phyloP scores from a whole-genome alignment of 2,329 filamentous ascomycete species.

The Penicillium sp. region DNA sequence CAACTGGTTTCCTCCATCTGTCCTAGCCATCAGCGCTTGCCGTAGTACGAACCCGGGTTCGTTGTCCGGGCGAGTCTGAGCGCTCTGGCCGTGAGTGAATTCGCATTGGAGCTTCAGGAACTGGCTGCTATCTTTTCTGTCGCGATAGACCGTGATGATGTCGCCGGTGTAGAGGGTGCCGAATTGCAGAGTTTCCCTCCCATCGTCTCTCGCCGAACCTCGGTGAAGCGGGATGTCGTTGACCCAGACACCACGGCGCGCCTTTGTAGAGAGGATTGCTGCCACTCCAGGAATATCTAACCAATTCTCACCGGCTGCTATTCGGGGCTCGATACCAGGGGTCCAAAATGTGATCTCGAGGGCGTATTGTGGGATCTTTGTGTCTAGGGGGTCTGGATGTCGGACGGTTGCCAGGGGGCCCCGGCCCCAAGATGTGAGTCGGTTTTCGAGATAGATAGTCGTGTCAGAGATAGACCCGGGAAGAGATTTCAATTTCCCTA shows the following conservation, averaged over 20 bases:
- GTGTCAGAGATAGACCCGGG: constrained; percentile 65
- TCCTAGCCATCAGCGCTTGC: constrained; percentile 37
- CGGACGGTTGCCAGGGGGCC: constrained; percentile 66
- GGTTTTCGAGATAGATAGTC: constrained; percentile 65
- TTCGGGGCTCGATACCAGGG: constrained; percentile 63
- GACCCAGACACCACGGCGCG: constrained; percentile 72
- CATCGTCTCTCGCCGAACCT: constrained; percentile 54
- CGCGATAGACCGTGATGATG: constrained; percentile 69
- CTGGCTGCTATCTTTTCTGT: constrained; percentile 34
- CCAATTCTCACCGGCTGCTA: constrained; percentile 59
- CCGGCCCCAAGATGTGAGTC: constrained; percentile 77
- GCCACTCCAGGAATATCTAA: constrained; percentile 58
- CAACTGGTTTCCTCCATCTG: constrained; percentile 27
- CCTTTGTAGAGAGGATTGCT: constrained; percentile 76
- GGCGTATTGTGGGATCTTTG: constrained; percentile 76
- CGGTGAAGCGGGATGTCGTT: constrained; percentile 69
- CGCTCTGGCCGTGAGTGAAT: constrained; percentile 50
- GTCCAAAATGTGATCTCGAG: constrained; percentile 77
- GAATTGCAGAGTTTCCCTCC: constrained; percentile 55
- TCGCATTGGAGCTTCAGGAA: constrained; percentile 48
- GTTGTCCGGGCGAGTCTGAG: constrained; percentile 39
- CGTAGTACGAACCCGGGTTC: constrained; percentile 45
- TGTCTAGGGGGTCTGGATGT: constrained; percentile 64
- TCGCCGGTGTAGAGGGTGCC: constrained; percentile 76
- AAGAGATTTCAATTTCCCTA: constrained; percentile 69